Percentiles rank a stretch among this genome's conserved stretches.
These are phyloP conservation scores for Testicularia cyperi DNA, from an alignment of 1,284 basidiomycete species.

Conservation along the genomic window DNA sequence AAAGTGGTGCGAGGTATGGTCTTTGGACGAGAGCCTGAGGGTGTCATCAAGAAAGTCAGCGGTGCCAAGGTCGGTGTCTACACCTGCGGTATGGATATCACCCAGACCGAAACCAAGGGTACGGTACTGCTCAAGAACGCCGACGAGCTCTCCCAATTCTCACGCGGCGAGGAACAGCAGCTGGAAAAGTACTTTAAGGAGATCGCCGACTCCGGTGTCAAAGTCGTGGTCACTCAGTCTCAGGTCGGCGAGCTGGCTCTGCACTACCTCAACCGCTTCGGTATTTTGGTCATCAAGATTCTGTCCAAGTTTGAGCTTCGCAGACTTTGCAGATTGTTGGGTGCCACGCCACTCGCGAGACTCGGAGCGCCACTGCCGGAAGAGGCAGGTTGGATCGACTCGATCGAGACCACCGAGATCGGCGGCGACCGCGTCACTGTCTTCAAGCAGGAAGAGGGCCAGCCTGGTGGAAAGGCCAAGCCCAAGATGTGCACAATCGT, in stretches of 20 bases:
- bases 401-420: conserved; percentile 93
- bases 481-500: conserved; percentile 58
- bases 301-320: conserved; percentile 97
- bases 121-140: conserved; percentile 95
- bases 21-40: conserved; percentile 92
- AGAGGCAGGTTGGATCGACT: conserved; percentile 89
- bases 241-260: conserved; percentile 92
- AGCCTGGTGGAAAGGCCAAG: conserved; percentile 55
- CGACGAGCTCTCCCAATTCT: conserved; percentile 88
- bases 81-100: conserved; percentile 86
- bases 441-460: conserved; percentile 71
- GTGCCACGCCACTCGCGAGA: conserved; percentile 92
- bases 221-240: conserved; percentile 88
- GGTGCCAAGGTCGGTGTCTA: conserved; percentile 70
- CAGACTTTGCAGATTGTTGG: conserved; percentile 87
- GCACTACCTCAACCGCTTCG: conserved; percentile 92
- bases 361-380: conserved; percentile 93
- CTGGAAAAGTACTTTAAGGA: conserved; percentile 70
- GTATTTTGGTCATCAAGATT: conserved; percentile 93
- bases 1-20: conserved; percentile 97
- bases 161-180: conserved; percentile 81
- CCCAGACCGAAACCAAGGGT: conserved; percentile 98
- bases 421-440: conserved; percentile 98
- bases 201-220: conserved; percentile 92
- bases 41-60: conserved; percentile 72